Evolutionary conservation across 768 basidiomycete genomes (phyloP).

Genomic region (Erythrobasidium yunnanense): DNA sequence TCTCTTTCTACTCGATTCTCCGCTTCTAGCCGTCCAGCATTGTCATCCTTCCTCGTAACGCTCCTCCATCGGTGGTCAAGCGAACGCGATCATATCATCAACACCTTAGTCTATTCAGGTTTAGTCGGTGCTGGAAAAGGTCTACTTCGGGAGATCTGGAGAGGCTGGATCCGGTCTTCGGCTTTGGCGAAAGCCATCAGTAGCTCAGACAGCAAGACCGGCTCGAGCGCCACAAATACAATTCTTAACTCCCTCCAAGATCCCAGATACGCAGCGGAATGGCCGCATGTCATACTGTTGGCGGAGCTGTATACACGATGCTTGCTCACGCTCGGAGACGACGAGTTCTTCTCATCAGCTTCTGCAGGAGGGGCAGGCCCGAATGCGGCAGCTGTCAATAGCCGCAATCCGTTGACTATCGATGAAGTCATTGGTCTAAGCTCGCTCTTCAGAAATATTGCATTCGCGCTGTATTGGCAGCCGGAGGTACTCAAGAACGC

Average conservation of each 20-base stretch:
- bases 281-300: slow-evolving; percentile 65
- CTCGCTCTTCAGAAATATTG: slow-evolving; percentile 68
- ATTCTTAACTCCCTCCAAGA: slow-evolving; percentile 42
- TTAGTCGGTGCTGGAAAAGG: slow-evolving; percentile 46
- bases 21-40: slow-evolving; percentile 21
- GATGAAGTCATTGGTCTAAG: slow-evolving; percentile 71
- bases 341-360: slow-evolving; percentile 66
- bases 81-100: slow-evolving; percentile 20
- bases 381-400: background rate
- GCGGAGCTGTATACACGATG: slow-evolving; percentile 71
- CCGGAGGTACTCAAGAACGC: slow-evolving; percentile 48
- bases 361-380: slow-evolving; percentile 28
- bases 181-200: slow-evolving; percentile 52
- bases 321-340: slow-evolving; percentile 84
- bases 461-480: slow-evolving; percentile 64
- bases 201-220: slow-evolving; percentile 36
- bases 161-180: slow-evolving; percentile 53
- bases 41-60: slow-evolving; percentile 17
- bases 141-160: slow-evolving; percentile 63
- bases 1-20: slow-evolving; percentile 14
- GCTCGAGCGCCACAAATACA: slow-evolving; percentile 9
- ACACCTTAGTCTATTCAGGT: slow-evolving; percentile 23
- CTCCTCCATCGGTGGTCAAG: slow-evolving; percentile 16
- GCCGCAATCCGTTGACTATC: slow-evolving; percentile 64
- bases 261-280: slow-evolving; percentile 46